These are phyloP conservation scores for Neonectria punicea DNA, from an alignment of 2,329 filamentous ascomycete genomes.

Conservation along the genomic window DNA sequence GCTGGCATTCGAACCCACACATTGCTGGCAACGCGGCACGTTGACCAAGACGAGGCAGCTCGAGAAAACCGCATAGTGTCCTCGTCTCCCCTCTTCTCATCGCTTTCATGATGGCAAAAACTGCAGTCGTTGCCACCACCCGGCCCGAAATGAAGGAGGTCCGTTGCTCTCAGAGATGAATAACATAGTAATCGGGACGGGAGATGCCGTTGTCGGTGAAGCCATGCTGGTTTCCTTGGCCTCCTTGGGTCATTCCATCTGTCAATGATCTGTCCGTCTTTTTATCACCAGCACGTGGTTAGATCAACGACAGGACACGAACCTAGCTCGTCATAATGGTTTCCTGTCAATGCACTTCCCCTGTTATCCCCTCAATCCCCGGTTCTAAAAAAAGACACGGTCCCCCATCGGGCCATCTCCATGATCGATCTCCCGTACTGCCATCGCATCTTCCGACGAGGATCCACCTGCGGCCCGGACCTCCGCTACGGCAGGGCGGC, in stretches of 20 bases:
- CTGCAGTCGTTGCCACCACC: not conserved
- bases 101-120: not conserved
- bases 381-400: slow-evolving; percentile 36
- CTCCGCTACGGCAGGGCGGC: slow-evolving; percentile 32
- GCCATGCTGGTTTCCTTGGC: not conserved
- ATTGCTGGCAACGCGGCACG: not conserved
- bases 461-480: slow-evolving; percentile 36
- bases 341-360: slow-evolving; percentile 32
- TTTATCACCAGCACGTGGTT: slow-evolving; percentile 32
- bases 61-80: not conserved
- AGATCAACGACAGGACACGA: slow-evolving; percentile 36
- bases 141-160: not conserved
- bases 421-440: slow-evolving; percentile 25
- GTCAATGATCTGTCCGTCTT: slow-evolving; percentile 21
- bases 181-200: not conserved
- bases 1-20: not conserved
- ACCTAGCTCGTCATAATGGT: slow-evolving; percentile 23
- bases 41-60: not conserved
- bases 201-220: not conserved
- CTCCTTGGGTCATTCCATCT: slow-evolving; percentile 11
- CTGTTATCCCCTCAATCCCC: slow-evolving; percentile 28
- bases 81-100: not conserved
- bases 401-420: slow-evolving; percentile 33
- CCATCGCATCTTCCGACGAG: slow-evolving; percentile 32
- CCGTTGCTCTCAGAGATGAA: not conserved